Evolutionary conservation across 225 moss, liverwort and hornwort genomes (phyloP).

Genomic region (Sphagnum contortum): DNA sequence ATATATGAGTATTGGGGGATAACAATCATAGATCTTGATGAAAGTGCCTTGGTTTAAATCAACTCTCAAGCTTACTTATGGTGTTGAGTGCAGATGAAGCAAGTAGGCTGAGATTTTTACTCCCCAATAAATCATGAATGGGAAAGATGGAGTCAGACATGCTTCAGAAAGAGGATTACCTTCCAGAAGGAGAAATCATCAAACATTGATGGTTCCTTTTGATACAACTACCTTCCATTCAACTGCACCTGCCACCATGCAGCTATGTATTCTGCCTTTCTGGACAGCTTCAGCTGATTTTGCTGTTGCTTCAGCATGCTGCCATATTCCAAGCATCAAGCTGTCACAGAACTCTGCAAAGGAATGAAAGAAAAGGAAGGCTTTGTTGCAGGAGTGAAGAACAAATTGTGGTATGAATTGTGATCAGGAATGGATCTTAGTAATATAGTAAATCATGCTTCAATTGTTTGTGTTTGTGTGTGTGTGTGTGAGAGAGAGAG

Average conservation of each 20-base stretch:
- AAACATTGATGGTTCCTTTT: constrained; percentile 69
- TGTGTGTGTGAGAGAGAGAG: no score
- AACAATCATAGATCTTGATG: no score
- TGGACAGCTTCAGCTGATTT: constrained; percentile 59
- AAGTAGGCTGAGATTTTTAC: no score
- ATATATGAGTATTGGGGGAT: no score
- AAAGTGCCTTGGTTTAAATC: no score
- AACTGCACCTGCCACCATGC: constrained; percentile 55
- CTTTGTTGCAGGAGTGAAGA: background rate
- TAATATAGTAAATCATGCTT: background rate
- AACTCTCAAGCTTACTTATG: no score
- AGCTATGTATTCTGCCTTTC: constrained; percentile 58
- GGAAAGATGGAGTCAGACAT: no score
- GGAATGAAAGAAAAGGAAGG: background rate
- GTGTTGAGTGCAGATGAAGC: no score
- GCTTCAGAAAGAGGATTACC: background rate
- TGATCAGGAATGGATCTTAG: background rate
- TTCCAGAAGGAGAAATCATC: constrained; percentile 58
- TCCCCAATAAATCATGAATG: no score
- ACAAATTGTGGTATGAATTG: background rate
- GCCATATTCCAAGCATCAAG: background rate
- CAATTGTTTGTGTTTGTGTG: background rate
- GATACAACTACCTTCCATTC: constrained; percentile 72
- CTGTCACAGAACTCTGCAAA: background rate
- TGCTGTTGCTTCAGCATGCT: constrained; percentile 68